phyloP scores from a whole-genome alignment of 768 basidiomycete species.

The Cystofilobasidium capitatum region DNA sequence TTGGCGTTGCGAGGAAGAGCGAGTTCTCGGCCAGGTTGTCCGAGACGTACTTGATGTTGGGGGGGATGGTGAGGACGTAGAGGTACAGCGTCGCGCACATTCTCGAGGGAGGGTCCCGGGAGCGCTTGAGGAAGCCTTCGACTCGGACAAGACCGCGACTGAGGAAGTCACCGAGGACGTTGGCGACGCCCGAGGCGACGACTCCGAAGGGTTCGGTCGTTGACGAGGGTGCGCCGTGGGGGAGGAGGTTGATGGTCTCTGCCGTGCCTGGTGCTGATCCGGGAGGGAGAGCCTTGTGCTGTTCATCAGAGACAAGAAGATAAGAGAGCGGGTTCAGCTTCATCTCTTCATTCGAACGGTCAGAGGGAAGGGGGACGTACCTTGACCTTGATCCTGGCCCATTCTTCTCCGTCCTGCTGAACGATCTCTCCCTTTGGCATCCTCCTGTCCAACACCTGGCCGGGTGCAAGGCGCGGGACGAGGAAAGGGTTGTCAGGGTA shows the following conservation, averaged over 20 bases:
- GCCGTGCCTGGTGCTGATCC: background rate
- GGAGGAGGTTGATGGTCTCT: conserved; percentile 26
- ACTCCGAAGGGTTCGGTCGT: conserved; percentile 35
- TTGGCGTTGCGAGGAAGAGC: conserved; percentile 71
- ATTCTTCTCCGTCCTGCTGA: conserved; percentile 3
- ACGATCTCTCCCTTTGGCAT: conserved; percentile 20
- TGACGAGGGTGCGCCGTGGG: conserved; percentile 23
- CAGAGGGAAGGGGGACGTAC: conserved; percentile 28
- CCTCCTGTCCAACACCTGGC: background rate
- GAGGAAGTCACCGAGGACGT: conserved; percentile 33
- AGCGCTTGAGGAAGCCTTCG: conserved; percentile 31
- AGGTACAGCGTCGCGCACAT: conserved; percentile 67
- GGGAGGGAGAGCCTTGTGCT: conserved; percentile 11
- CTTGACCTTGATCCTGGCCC: conserved; percentile 35
- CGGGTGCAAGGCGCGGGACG: background rate
- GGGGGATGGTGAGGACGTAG: conserved; percentile 87
- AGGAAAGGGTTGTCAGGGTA: conserved; percentile 21
- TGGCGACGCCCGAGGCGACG: conserved; percentile 31
- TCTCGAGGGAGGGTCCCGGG: background rate
- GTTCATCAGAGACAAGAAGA: background rate
- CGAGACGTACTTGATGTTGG: conserved; percentile 75
- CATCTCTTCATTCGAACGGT: no score
- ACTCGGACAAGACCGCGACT: conserved; percentile 34
- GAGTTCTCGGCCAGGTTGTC: conserved; percentile 58
- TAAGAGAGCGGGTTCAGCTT: conserved; percentile 32